Percentiles rank a stretch among this genome's conserved stretches.
These are phyloP conservation scores for Cryptococcus sp. DNA, from an alignment of 1,284 basidiomycete genomes.

Conservation along the genomic window DNA sequence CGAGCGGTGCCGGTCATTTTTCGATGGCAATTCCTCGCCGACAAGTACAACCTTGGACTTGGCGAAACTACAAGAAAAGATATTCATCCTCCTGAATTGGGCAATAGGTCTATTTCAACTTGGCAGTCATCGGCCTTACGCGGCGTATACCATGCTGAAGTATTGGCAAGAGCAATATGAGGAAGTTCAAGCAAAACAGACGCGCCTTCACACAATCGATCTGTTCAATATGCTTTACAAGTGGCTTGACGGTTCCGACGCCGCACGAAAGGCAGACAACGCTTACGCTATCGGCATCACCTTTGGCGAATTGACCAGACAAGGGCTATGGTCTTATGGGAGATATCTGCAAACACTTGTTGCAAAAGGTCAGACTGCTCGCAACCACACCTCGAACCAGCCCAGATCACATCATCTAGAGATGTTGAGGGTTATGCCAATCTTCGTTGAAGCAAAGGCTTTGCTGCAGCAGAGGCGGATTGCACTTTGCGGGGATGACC, in stretches of 20 bases:
- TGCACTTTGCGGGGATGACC: slow-evolving; percentile 42
- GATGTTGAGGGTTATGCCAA: slow-evolving; percentile 44
- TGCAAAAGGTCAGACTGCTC: slow-evolving; percentile 62
- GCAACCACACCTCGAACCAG: slow-evolving; percentile 14
- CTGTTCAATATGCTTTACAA: slow-evolving; percentile 64
- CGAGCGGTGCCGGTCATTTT: slow-evolving; percentile 61
- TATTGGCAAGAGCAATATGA: slow-evolving; percentile 62
- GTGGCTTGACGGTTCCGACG: slow-evolving; percentile 74
- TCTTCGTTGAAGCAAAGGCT: slow-evolving; percentile 47
- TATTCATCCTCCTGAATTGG: slow-evolving; percentile 83
- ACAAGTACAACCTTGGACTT: slow-evolving; percentile 54
- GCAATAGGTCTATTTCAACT: slow-evolving; percentile 79
- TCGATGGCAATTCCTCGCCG: slow-evolving; percentile 53
- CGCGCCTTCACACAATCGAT: slow-evolving; percentile 29
- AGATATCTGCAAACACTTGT: slow-evolving; percentile 81
- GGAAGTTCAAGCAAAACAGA: slow-evolving; percentile 19
- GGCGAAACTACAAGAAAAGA: slow-evolving; percentile 58
- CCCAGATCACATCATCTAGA: slow-evolving; percentile 40
- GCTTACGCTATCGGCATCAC: slow-evolving; percentile 67
- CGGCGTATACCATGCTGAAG: slow-evolving; percentile 71
- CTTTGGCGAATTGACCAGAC: slow-evolving; percentile 75
- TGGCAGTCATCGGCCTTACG: slow-evolving; percentile 80
- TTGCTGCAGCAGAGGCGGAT: slow-evolving; percentile 43
- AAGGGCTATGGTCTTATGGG: slow-evolving; percentile 77
- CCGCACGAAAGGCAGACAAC: slow-evolving; percentile 63